Evolutionary conservation across 108 stramenopile species (phyloP).

Genomic region (Fistulifera solaris): DNA sequence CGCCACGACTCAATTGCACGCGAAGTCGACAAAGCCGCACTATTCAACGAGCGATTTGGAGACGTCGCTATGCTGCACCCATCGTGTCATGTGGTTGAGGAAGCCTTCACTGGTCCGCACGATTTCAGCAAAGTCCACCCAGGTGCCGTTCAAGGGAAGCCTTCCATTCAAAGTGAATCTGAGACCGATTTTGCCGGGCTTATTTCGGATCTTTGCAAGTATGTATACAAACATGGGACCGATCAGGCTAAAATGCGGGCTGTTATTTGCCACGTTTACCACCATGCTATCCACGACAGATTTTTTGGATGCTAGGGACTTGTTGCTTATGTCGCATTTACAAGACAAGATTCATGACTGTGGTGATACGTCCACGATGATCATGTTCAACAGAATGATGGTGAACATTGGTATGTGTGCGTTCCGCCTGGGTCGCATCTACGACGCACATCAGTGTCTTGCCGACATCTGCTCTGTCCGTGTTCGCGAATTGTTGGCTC

Average conservation of each 20-base stretch:
- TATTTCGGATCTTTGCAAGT: slow-evolving; percentile 73
- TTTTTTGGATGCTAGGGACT: slow-evolving; percentile 93
- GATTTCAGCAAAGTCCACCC: slow-evolving; percentile 50
- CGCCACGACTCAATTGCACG: slow-evolving; percentile 88
- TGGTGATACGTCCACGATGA: slow-evolving; percentile 88
- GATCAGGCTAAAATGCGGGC: slow-evolving; percentile 85
- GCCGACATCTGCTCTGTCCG: slow-evolving; percentile 86
- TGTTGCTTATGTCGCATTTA: slow-evolving; percentile 95
- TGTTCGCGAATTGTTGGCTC: slow-evolving; percentile 92
- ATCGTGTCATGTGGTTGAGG: slow-evolving; percentile 48
- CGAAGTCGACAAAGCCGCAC: slow-evolving; percentile 74
- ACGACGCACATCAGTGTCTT: slow-evolving; percentile 92
- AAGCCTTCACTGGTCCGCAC: slow-evolving; percentile 6
- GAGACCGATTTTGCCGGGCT: slow-evolving; percentile 26
- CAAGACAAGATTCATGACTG: slow-evolving; percentile 74
- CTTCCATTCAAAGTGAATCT: slow-evolving; percentile 28
- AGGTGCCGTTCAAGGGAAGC: slow-evolving; percentile 58
- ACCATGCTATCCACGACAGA: slow-evolving; percentile 95
- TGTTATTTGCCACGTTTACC: slow-evolving; percentile 93
- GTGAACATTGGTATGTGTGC: slow-evolving; percentile 94
- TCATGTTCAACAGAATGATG: slow-evolving; percentile 97
- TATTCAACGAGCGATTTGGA: slow-evolving; percentile 55
- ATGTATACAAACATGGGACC: slow-evolving; percentile 86
- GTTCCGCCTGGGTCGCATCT: slow-evolving; percentile 90
- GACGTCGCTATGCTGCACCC: slow-evolving; percentile 72